These are phyloP conservation scores for Olyra latifolia DNA, from an alignment of 176 grass and related monocot species.

Conservation along the genomic window DNA sequence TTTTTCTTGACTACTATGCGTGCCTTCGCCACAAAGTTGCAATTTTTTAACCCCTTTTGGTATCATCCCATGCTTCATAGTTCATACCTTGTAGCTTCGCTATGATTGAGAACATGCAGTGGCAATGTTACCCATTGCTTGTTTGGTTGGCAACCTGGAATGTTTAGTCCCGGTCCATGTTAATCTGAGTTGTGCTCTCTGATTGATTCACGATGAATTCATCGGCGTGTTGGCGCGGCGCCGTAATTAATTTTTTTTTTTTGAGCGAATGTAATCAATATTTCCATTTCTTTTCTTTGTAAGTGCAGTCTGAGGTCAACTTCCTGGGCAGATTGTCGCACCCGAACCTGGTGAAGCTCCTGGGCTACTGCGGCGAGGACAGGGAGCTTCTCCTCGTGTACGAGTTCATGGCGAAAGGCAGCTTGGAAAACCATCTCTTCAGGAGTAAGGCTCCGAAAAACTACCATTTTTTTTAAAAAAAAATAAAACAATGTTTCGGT, in stretches of 20 bases:
- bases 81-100: background rate
- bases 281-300: background rate
- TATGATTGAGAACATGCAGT: background rate
- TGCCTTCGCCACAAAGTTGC: background rate
- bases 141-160: background rate
- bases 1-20: background rate
- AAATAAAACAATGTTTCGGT: no score
- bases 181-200: slow-evolving; percentile 7
- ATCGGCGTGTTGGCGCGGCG: background rate
- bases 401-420: slow-evolving; percentile 87
- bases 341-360: slow-evolving; percentile 85
- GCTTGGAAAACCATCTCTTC: slow-evolving; percentile 93
- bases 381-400: slow-evolving; percentile 88
- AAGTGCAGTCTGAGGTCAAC: slow-evolving; percentile 76
- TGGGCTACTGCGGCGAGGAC: slow-evolving; percentile 89
- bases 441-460: slow-evolving; percentile 41
- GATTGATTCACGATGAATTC: background rate
- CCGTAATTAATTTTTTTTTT: no score
- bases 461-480: no score
- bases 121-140: slow-evolving; percentile 15
- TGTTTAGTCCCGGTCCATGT: slow-evolving; percentile 25
- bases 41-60: background rate
- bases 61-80: background rate
- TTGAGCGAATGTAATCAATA: no score
- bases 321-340: slow-evolving; percentile 83